Base-by-base conservation (phyloP, 371 early-diverging fungal species). In the Mortierella sp. region DNA sequence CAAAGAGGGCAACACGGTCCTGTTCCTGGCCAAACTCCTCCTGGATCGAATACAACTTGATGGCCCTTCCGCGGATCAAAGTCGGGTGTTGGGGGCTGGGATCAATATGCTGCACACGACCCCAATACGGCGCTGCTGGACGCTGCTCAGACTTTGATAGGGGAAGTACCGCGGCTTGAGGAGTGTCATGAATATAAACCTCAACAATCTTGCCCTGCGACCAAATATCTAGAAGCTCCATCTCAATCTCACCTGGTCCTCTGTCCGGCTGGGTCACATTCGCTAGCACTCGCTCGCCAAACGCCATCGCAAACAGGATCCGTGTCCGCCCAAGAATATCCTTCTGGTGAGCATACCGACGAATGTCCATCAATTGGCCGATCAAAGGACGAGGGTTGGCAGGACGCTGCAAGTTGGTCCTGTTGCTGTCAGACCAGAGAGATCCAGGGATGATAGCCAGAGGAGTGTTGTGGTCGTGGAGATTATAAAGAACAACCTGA, bases 281-380 rank as follows among this genome's bases (percentile, higher is more conserved):
- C 50, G 61, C 8, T 16, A 13, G 44, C 70, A 40, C 37, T 1
- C 71, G 46, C 28, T 72, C 73, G 5, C 83, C 83, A 69, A 83
- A 83, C 5, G 83, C 83, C 26, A 83, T 44, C 13, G 72, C 77
- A 48, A 83, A n/a, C 26, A 83, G 11, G 10, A 83, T 71, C 4
- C 83, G 70, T 19, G 74, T 74, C 16, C 75, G 50, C 10, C 57
- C 71, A 44, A 67, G 77, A 40, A n/a, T 26, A 2, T 71, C 77
- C 4, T 34, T 51, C 16, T 72, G 75, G 5, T 61, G n/a, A 28
- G 83, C 69, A 53, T 34, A 80, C 9, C 74, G 69, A 34, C 72
- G 71, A 1, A 83, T 80, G 16, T 79, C 80, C 80, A 80, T 83
- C 40, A 83, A 37, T 16, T 79, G 83, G 0, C 77, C 83, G 16